A percentile compares a stretch with the other conserved stretches of the same genome.
Conservation (phyloP, 495 filamentous ascomycete species). For the Amorphotheca resinae region DNA sequence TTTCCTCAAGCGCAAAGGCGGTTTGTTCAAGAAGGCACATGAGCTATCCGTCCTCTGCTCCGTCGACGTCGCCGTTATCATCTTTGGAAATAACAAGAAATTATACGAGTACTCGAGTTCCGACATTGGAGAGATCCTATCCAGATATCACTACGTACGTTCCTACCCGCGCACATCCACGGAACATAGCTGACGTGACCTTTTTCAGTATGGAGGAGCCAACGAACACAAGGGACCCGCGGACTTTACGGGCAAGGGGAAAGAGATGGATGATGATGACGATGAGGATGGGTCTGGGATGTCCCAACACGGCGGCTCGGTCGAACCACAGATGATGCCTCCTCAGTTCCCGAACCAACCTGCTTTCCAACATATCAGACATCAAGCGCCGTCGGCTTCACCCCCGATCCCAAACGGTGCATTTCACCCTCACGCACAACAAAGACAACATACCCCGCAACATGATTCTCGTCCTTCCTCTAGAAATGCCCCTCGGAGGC, state of each 20-base stretch:
- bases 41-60: conserved; percentile 96
- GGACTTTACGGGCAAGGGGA: conserved; percentile 79
- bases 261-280: conserved; percentile 82
- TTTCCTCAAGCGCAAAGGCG: conserved; percentile 96
- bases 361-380: conserved; percentile 65
- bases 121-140: conserved; percentile 82
- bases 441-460: conserved; percentile 65
- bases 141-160: conserved; percentile 80
- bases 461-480: conserved; percentile 69
- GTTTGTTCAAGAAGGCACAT: conserved; percentile 98
- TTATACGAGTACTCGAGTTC: conserved; percentile 92
- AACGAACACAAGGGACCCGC: conserved; percentile 94
- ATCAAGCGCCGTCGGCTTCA: conserved; percentile 73
- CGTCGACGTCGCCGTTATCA: conserved; percentile 96
- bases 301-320: conserved; percentile 43
- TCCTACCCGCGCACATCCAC: background rate
- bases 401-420: conserved; percentile 79
- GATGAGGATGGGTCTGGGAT: conserved; percentile 53
- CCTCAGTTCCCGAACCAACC: conserved; percentile 65
- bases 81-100: conserved; percentile 97
- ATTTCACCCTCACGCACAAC: conserved; percentile 40
- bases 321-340: conserved; percentile 45
- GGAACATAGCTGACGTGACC: conserved; percentile 1
- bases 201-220: conserved; percentile 71
- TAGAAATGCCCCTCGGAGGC: conserved; percentile 58